Conservation (phyloP, 805 yeast species). For the Metschnikowia aberdeeniae region DNA sequence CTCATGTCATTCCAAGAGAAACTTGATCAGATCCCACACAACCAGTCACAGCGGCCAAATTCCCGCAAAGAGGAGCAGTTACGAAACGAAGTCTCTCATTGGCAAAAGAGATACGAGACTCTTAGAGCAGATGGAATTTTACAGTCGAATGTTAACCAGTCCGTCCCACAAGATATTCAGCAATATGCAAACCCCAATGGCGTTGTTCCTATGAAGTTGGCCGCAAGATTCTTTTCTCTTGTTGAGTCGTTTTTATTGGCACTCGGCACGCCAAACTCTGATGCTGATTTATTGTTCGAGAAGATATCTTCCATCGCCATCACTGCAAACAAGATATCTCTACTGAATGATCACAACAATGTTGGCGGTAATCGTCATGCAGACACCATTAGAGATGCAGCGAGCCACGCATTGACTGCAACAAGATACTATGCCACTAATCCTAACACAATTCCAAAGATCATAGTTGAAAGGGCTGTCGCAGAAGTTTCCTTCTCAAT, state of each 20-base stretch:
- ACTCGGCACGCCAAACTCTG: conserved; percentile 24
- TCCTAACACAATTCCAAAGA: conserved; percentile 59
- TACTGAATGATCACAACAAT: conserved; percentile 25
- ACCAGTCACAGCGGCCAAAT: conserved; percentile 6
- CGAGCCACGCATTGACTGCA: conserved; percentile 71
- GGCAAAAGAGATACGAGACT: conserved; percentile 52
- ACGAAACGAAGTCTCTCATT: conserved; percentile 34
- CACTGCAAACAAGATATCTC: conserved; percentile 39
- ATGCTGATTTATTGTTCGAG: conserved; percentile 45
- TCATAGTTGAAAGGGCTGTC: conserved; percentile 70
- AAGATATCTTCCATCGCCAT: conserved; percentile 48
- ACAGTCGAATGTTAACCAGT: conserved; percentile 18
- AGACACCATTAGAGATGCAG: conserved; percentile 55
- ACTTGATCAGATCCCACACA: conserved; percentile 23
- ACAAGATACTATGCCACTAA: conserved; percentile 70
- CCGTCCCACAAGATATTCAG: conserved; percentile 24
- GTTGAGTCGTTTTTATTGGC: conserved; percentile 43
- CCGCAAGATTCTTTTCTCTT: conserved; percentile 44
- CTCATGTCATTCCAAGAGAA: conserved; percentile 25
- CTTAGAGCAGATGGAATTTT: conserved; percentile 34
- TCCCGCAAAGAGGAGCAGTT: conserved; percentile 15
- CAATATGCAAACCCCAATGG: conserved; percentile 38
- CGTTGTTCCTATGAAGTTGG: conserved; percentile 40
- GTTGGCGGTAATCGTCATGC: conserved; percentile 25
- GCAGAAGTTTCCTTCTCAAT: conserved; percentile 67